These are phyloP conservation scores for Globisporangium nodosum DNA, from an alignment of 352 stramenopile species.

Conservation along the genomic window DNA sequence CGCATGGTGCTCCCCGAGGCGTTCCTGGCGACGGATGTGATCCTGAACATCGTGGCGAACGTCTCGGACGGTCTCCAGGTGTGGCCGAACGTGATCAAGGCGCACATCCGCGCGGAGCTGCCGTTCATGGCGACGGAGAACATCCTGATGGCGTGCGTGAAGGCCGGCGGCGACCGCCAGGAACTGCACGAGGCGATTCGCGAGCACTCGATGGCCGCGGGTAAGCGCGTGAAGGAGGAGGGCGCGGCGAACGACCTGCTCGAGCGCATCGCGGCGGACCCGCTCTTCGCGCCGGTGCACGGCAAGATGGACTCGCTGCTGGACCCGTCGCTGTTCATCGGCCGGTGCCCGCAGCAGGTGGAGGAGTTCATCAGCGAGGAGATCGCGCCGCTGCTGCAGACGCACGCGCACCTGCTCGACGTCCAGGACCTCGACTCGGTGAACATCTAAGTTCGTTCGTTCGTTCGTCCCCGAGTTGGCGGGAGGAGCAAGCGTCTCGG, in stretches of 20 bases:
- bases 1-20: constrained; percentile 97
- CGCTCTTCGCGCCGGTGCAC: constrained; percentile 93
- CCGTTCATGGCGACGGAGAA: constrained; percentile 99
- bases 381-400: constrained; percentile 91
- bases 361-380: constrained; percentile 96
- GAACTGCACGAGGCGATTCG: constrained; percentile 98
- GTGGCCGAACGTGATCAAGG: constrained; percentile 93
- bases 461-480: no score
- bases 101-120: constrained; percentile 97
- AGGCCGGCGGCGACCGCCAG: constrained; percentile 97
- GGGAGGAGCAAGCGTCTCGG: no score
- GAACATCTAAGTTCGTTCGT: constrained; percentile 87
- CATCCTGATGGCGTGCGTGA: constrained; percentile 99
- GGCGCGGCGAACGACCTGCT: constrained; percentile 97
- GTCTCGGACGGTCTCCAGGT: constrained; percentile 96
- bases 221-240: constrained; percentile 97
- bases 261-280: constrained; percentile 94
- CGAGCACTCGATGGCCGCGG: constrained; percentile 98
- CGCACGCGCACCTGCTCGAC: constrained; percentile 85
- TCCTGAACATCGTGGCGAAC: constrained; percentile 97
- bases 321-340: constrained; percentile 97
- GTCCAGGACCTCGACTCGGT: constrained; percentile 93
- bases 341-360: constrained; percentile 93
- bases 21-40: constrained; percentile 97
- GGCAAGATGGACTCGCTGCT: constrained; percentile 93